phyloP scores from a whole-genome alignment of 1,284 basidiomycete species.

The Irpex sp. region DNA sequence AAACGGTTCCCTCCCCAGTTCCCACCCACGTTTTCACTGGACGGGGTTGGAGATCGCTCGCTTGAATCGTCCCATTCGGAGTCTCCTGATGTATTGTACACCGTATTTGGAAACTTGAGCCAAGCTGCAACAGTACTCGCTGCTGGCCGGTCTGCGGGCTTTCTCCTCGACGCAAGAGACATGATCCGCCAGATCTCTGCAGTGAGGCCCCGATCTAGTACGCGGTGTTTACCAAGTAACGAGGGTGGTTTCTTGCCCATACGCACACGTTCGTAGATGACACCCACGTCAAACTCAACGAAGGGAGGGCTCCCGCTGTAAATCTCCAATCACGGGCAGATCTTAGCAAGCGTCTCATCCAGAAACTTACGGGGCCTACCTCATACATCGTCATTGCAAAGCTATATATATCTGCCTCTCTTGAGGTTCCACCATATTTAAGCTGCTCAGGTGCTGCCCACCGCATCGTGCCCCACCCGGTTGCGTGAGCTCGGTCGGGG shows the following conservation, averaged over 20 bases:
- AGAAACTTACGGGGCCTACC: slow-evolving; percentile 2
- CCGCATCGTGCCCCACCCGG: slow-evolving; percentile 7
- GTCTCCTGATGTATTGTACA: neutral
- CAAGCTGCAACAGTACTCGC: neutral
- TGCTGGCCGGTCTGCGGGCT: neutral
- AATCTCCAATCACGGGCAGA: neutral
- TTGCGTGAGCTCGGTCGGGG: neutral
- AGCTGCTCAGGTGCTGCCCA: slow-evolving; percentile 17
- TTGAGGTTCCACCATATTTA: neutral
- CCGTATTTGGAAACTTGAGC: neutral
- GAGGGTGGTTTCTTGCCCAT: neutral
- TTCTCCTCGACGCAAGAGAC: neutral
- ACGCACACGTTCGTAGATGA: neutral
- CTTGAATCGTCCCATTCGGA: neutral
- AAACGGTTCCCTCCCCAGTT: neutral
- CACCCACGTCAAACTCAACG: neutral
- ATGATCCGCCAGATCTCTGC: neutral
- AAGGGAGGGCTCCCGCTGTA: neutral
- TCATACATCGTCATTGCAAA: slow-evolving; percentile 21
- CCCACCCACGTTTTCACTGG: neutral
- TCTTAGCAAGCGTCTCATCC: neutral
- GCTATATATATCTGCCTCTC: slow-evolving; percentile 15
- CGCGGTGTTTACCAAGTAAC: neutral
- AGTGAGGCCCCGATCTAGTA: neutral
- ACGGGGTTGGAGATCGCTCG: neutral